phyloP scores from a whole-genome alignment of 148 eudicot genomes.

The Heliosperma pusillum region DNA sequence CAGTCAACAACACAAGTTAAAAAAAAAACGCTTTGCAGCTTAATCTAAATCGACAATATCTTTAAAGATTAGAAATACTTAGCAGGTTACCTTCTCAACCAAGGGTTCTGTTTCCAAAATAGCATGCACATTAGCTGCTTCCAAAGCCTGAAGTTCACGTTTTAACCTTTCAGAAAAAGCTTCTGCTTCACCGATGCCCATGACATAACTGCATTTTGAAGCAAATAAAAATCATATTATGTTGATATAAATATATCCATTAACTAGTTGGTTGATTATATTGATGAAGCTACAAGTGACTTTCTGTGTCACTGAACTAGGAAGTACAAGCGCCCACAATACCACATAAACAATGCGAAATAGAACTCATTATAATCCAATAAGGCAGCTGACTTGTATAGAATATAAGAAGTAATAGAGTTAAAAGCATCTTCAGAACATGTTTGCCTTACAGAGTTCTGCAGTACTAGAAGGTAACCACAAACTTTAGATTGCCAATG shows the following conservation, averaged over 20 bases:
- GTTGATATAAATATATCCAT: neutral
- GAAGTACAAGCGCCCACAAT: neutral
- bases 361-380: neutral
- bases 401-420: neutral
- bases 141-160: conserved; percentile 95
- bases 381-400: neutral
- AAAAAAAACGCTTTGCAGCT: neutral
- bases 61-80: neutral
- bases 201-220: conserved; percentile 67
- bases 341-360: neutral
- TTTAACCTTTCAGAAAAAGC: conserved; percentile 95
- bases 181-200: conserved; percentile 99
- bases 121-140: conserved; percentile 99
- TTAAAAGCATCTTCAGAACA: neutral
- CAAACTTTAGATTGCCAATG: neutral
- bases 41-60: neutral
- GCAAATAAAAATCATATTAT: neutral
- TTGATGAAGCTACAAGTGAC: conserved; percentile 8
- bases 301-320: neutral
- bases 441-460: neutral
- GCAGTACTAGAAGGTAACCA: neutral
- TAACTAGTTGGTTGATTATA: neutral
- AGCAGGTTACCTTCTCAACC: conserved; percentile 67
- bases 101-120: conserved; percentile 85
- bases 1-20: neutral